These are phyloP conservation scores for Crotalaria pallida DNA, from an alignment of 306 rosid genomes.

Conservation along the genomic window DNA sequence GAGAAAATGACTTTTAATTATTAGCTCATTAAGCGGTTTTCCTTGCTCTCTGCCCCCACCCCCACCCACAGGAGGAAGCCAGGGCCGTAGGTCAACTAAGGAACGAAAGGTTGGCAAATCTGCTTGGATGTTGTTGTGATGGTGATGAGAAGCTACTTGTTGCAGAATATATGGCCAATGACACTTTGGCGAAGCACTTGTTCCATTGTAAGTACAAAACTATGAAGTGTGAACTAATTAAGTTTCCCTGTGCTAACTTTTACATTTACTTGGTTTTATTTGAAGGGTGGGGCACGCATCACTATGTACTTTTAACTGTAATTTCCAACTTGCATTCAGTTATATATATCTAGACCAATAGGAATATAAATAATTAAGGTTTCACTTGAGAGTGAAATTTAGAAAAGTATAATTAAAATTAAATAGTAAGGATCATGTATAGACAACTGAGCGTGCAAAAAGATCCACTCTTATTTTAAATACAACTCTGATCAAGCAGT, in stretches of 20 bases:
- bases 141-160: constrained; percentile 93
- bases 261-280: neutral
- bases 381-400: neutral
- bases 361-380: neutral
- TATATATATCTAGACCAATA: neutral
- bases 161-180: constrained; percentile 84
- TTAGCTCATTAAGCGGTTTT: constrained; percentile 13
- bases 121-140: constrained; percentile 87
- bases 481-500: neutral
- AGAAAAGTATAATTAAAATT: neutral
- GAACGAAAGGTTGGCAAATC: constrained; percentile 72
- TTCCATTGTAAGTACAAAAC: constrained; percentile 74
- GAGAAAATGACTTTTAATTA: neutral
- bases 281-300: neutral
- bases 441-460: neutral
- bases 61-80: constrained; percentile 76
- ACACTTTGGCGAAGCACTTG: constrained; percentile 91
- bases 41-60: neutral
- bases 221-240: neutral
- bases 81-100: constrained; percentile 86
- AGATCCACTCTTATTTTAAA: neutral
- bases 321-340: neutral
- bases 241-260: constrained; percentile 9
- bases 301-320: neutral
- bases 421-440: neutral